A percentile compares a stretch with the other conserved stretches of the same genome.
Conservation (phyloP, 2,329 filamentous ascomycete genomes). For the Monosporascus cannonballus region DNA sequence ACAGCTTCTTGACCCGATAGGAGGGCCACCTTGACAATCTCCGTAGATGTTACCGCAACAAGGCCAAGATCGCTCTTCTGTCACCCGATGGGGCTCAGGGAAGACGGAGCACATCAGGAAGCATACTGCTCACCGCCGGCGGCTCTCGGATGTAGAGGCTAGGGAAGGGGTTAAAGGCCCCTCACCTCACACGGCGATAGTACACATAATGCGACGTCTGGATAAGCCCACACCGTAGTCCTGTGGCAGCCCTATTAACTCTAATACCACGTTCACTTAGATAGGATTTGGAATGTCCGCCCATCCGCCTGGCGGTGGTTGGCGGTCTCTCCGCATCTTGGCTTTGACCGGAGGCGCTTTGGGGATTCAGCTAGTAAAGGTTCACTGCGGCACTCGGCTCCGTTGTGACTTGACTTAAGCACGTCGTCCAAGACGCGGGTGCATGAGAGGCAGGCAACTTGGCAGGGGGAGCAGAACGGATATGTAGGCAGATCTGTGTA, state of each 20-base stretch:
- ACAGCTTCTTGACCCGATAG: no score
- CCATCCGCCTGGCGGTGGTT: neutral
- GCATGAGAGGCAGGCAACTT: neutral
- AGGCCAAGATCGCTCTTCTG: neutral
- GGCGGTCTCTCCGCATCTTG: neutral
- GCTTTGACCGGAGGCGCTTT: neutral
- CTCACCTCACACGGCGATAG: neutral
- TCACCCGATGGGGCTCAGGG: neutral
- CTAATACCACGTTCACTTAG: neutral
- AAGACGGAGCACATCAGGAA: neutral
- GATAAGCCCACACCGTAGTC: neutral
- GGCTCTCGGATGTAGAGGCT: neutral
- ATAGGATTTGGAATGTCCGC: neutral
- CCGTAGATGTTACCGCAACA: neutral
- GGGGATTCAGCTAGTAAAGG: neutral
- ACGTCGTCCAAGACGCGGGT: neutral
- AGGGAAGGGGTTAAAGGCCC: neutral
- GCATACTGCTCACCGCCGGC: neutral
- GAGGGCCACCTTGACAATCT: no score
- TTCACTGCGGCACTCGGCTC: neutral
- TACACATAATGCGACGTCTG: neutral
- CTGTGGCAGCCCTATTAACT: neutral
- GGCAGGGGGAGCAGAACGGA: neutral
- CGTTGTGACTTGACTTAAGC: neutral
- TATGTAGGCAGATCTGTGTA: neutral